phyloP scores from a whole-genome alignment of 768 basidiomycete genomes.

The Stropharia rugosoannulata region DNA sequence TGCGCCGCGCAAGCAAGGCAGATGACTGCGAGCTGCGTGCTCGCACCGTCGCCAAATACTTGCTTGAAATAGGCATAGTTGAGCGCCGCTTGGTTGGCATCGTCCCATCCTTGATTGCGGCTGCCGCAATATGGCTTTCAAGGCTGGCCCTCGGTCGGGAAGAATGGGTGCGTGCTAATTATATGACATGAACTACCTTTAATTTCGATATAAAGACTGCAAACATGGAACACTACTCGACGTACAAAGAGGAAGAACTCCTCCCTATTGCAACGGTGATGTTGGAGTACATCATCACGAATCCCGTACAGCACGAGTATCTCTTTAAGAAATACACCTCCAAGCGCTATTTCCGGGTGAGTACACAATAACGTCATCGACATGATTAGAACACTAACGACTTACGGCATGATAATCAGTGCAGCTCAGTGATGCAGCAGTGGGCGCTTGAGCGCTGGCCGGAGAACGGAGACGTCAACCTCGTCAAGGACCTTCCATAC shows the following conservation, averaged over 20 bases:
- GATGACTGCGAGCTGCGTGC: slow-evolving; percentile 87
- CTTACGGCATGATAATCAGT: slow-evolving; percentile 37
- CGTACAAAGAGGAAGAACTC: slow-evolving; percentile 77
- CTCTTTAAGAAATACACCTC: slow-evolving; percentile 89
- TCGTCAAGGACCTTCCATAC: slow-evolving; percentile 51
- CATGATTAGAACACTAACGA: not conserved
- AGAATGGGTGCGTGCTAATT: slow-evolving; percentile 66
- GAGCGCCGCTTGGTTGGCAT: slow-evolving; percentile 77
- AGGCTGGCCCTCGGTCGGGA: slow-evolving; percentile 75
- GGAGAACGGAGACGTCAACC: slow-evolving; percentile 53
- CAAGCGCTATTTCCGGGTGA: slow-evolving; percentile 81
- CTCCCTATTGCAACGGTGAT: slow-evolving; percentile 83
- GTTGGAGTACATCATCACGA: slow-evolving; percentile 77
- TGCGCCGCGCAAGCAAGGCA: slow-evolving; percentile 89
- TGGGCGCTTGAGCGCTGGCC: slow-evolving; percentile 79
- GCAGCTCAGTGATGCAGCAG: slow-evolving; percentile 71
- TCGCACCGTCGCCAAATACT: slow-evolving; percentile 87
- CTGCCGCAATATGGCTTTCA: slow-evolving; percentile 85
- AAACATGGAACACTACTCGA: slow-evolving; percentile 85
- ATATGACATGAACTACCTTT: not conserved
- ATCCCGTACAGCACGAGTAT: slow-evolving; percentile 68
- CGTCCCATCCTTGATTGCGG: slow-evolving; percentile 78
- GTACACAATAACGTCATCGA: slow-evolving; percentile 13
- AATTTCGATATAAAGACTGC: slow-evolving; percentile 53
- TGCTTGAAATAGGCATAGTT: slow-evolving; percentile 82